Evolutionary conservation across 2,329 filamentous ascomycete species (phyloP), one percentile per base, ranked within the genome.

Genomic region (Juglanconis oblonga): DNA sequence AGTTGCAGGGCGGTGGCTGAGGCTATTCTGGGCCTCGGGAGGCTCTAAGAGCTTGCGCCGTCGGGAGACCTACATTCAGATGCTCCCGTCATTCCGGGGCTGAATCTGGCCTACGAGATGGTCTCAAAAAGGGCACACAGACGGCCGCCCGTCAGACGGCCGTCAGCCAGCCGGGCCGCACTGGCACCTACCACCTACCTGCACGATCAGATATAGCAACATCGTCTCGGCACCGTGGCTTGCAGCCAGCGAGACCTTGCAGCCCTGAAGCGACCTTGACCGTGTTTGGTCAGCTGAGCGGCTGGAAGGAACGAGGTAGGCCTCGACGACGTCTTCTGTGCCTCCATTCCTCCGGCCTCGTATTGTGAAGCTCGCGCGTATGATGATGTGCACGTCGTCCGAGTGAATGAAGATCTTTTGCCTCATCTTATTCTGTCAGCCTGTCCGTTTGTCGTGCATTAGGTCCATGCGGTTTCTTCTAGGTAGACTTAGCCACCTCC

Each of bases 1-100:
- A 82, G 68, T 80, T 92, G 82, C 82, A 85, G 67, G 76, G 69
- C n/a, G 70, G 72, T 45, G 67, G 68, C 38, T 70, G 58, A 68
- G 35, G 44, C 48, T 11, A 40, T 3, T 11, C n/a, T 40, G 38
- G 38, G 4, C 5, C n/a, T 40, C 9, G 38, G n/a, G n/a, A n/a
- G n/a, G n/a, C n/a, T n/a, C n/a, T n/a, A n/a, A 40, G n/a, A 14
- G 38, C 38, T 40, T 40, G 9, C 38, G n/a, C n/a, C n/a, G n/a
- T n/a, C 4, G 38, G 10, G 38, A 40, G n/a, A 9, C n/a, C 38
- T 40, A 40, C 38, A 40, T 40, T 40, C n/a, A 14, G 38, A 40
- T 40, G 38, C 38, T 40, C 29, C 10, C 31, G 48, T 32, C 48
- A 50, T 24, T 29, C 31, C 48, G 11, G 5, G 5, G 11, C 29